Evolutionary conservation across 495 filamentous ascomycete genomes (phyloP).

Genomic region (Talaromyces trachyspermus): DNA sequence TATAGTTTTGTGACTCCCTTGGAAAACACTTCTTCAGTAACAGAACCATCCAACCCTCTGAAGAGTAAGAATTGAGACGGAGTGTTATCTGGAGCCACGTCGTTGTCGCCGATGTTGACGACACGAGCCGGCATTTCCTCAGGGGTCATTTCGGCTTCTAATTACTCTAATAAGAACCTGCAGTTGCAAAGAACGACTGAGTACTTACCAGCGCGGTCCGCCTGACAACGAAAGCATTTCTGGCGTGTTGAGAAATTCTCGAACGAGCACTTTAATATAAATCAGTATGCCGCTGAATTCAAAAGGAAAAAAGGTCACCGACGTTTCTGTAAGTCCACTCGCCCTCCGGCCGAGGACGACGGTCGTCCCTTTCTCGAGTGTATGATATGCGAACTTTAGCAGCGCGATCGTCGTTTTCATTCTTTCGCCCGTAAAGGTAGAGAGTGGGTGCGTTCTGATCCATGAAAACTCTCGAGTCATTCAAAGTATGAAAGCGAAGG

Average conservation of each 20-base stretch:
- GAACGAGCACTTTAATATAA: slow-evolving; percentile 56
- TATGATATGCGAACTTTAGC: slow-evolving; percentile 54
- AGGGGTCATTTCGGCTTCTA: slow-evolving; percentile 7
- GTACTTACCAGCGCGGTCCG: slow-evolving; percentile 58
- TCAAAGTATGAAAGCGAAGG: slow-evolving; percentile 53
- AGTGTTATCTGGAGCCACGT: slow-evolving; percentile 64
- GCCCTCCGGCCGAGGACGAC: slow-evolving; percentile 49
- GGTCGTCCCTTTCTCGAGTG: slow-evolving; percentile 50
- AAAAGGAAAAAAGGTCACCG: slow-evolving; percentile 15
- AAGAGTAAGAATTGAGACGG: slow-evolving; percentile 79
- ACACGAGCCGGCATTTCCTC: slow-evolving; percentile 27
- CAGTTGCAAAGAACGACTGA: too few species aligned
- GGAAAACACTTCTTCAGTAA: slow-evolving; percentile 70
- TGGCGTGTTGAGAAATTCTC: slow-evolving; percentile 63
- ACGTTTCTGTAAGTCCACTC: slow-evolving; percentile 76
- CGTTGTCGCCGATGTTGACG: slow-evolving; percentile 68
- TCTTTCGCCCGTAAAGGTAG: slow-evolving; percentile 43
- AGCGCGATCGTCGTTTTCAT: slow-evolving; percentile 42
- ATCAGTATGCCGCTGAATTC: neutral
- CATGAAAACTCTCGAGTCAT: slow-evolving; percentile 57
- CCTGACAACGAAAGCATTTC: slow-evolving; percentile 70
- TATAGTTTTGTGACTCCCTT: slow-evolving; percentile 76
- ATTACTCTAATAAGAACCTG: too few species aligned
- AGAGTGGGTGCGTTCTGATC: slow-evolving; percentile 59
- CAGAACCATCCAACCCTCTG: slow-evolving; percentile 62